Percentiles rank a stretch among this genome's conserved stretches.
Evolutionary conservation across 441 rosid genomes (phyloP).

Genomic region (Adansonia gregorii): DNA sequence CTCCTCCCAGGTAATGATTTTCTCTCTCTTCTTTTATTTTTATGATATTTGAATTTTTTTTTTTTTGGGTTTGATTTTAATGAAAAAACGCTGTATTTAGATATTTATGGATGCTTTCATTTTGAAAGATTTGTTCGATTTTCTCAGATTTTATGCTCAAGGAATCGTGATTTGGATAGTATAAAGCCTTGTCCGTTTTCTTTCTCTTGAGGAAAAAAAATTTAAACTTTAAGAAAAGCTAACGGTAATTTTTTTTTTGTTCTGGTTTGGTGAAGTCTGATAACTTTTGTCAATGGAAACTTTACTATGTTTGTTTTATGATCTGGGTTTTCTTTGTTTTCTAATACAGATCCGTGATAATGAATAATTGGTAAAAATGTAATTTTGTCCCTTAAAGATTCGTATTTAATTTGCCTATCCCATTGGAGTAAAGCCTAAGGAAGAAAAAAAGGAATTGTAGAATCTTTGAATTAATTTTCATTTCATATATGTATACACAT

Average conservation of each 20-base stretch:
- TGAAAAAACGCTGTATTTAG: neutral
- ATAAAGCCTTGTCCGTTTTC: neutral
- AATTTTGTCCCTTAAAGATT: constrained; percentile 11
- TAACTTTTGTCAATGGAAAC: constrained; percentile 14
- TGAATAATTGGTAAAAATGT: constrained; percentile 31
- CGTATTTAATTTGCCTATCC: constrained; percentile 34
- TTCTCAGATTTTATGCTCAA: neutral
- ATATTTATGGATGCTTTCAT: constrained; percentile 10
- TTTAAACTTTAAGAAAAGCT: constrained; percentile 28
- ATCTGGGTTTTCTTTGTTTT: constrained; percentile 42
- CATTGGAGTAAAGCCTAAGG: constrained; percentile 43
- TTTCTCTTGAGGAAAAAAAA: constrained; percentile 17
- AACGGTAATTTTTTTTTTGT: constrained; percentile 34
- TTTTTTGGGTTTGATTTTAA: constrained; percentile 3
- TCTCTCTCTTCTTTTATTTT: neutral
- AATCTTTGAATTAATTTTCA: constrained; percentile 33
- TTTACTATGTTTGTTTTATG: constrained; percentile 32
- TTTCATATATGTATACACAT: neutral
- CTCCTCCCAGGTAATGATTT: constrained; percentile 36
- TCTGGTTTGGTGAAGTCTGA: constrained; percentile 1
- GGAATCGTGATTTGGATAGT: constrained; percentile 24
- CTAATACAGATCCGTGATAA: constrained; percentile 46
- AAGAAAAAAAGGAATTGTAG: constrained; percentile 37
- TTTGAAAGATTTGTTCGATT: neutral
- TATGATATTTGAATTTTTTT: neutral